Evolutionary conservation across 306 rosid species (phyloP), one percentile per base, ranked within the genome.

Genomic region (Crataegus laevigata): DNA sequence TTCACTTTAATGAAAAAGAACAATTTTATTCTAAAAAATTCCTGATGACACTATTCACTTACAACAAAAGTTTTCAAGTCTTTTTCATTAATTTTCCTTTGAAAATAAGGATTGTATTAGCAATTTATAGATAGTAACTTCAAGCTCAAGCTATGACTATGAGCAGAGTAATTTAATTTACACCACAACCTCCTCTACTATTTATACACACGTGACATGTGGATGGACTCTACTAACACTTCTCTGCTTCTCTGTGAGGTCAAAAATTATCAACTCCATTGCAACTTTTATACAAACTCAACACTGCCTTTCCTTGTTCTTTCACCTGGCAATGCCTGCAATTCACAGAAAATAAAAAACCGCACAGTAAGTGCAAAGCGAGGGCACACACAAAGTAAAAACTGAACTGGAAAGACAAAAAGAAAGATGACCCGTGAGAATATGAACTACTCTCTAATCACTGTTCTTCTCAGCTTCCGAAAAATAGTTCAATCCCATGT

Each of bases 251-350:
- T 62, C 21, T 61, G 28, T 29, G 30, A 55, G 74, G 54, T 38
- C 47, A 80, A 63, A 57, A 75, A 70, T 76, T 1, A 47, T 47
- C 0, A 5, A 47, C 54, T 34, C 61, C 82, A 59, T 66, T 70
- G 62, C 47, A 36, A 61, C 68, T 30, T 40, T 54, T 55, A 50
- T 63, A 63, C 84, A 69, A 62, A 77, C 73, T 69, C 82, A 61
- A 75, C 50, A 21, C 70, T 76, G 57, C 25, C 30, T 62, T 40
- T 66, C 74, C 13, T 26, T 29, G 3, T 72, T 76, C 87, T 57
- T 65, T 21, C 47, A 10, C 74, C 19, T 19, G 71, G 71, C 74
- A 69, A 38, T 24, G 26, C 75, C 75, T 55, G 71, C 75, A 81
- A 66, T 77, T 71, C 77, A 81, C 67, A 61, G 68, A 62, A 72